Conservation (phyloP, 345 rosid species). For the Garcia nutans region DNA sequence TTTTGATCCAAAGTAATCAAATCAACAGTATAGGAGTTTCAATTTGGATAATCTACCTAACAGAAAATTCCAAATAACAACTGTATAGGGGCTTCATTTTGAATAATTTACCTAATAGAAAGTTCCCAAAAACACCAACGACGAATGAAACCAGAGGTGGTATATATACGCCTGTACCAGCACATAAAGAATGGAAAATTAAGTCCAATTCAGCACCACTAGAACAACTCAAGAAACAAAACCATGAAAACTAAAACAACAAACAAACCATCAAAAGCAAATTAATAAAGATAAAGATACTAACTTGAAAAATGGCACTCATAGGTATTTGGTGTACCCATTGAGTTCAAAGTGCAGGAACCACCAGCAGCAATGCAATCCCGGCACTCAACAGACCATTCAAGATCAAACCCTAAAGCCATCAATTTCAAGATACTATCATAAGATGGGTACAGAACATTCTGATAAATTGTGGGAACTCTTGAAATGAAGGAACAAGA, state of each 20-base stretch:
- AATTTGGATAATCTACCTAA: slow-evolving; percentile 14
- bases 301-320: slow-evolving; percentile 8
- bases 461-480: slow-evolving; percentile 27
- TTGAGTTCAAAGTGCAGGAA: slow-evolving; percentile 12
- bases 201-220: not conserved
- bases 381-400: slow-evolving; percentile 41
- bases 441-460: slow-evolving; percentile 27
- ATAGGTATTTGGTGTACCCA: slow-evolving; percentile 20
- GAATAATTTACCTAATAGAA: slow-evolving; percentile 19
- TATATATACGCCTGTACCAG: slow-evolving; percentile 12
- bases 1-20: slow-evolving; percentile 1
- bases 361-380: slow-evolving; percentile 25
- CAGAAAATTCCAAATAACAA: slow-evolving; percentile 5
- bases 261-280: not conserved
- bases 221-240: not conserved
- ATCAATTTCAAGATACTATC: slow-evolving; percentile 26
- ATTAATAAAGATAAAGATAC: not conserved
- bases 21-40: not conserved
- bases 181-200: slow-evolving; percentile 7
- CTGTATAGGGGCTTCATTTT: not conserved
- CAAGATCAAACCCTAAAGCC: slow-evolving; percentile 42
- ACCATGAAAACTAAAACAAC: not conserved
- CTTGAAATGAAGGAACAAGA: slow-evolving; percentile 30
- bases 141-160: not conserved
- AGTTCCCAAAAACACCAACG: not conserved